phyloP scores from a whole-genome alignment of 2,329 filamentous ascomycete species.

The Ploettnerulaceae sp. region DNA sequence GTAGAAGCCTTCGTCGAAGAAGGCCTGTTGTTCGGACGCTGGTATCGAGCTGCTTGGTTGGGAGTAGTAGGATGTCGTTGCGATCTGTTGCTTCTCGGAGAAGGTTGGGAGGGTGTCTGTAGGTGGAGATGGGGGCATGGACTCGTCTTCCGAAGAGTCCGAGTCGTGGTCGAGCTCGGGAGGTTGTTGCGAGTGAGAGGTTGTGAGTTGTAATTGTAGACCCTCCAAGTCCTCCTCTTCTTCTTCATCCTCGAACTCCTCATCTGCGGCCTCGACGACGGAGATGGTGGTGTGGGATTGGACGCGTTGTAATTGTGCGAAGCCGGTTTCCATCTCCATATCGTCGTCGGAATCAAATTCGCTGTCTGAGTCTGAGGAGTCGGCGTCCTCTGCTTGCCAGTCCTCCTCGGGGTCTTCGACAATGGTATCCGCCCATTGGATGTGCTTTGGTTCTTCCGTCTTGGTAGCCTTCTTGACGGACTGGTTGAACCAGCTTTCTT shows the following conservation, averaged over 20 bases:
- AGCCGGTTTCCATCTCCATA: slow-evolving; percentile 52
- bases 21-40: slow-evolving; percentile 34
- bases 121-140: slow-evolving; percentile 55
- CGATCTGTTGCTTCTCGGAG: slow-evolving; percentile 49
- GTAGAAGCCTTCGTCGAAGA: slow-evolving; percentile 47
- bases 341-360: slow-evolving; percentile 49
- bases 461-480: slow-evolving; percentile 72
- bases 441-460: slow-evolving; percentile 57
- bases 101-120: slow-evolving; percentile 51
- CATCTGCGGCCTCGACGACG: slow-evolving; percentile 33
- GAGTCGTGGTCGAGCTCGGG: slow-evolving; percentile 68
- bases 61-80: slow-evolving; percentile 37
- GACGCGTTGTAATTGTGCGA: slow-evolving; percentile 44
- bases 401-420: slow-evolving; percentile 70
- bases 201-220: slow-evolving; percentile 63
- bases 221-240: slow-evolving; percentile 59
- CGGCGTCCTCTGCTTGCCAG: slow-evolving; percentile 60
- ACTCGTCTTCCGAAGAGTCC: slow-evolving; percentile 66
- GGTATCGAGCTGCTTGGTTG: slow-evolving; percentile 32
- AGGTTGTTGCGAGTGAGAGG: slow-evolving; percentile 57
- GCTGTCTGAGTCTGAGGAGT: slow-evolving; percentile 46
- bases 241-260: slow-evolving; percentile 49
- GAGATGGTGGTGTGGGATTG: slow-evolving; percentile 36
- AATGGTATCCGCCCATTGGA: slow-evolving; percentile 82
- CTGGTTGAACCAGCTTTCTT: slow-evolving; percentile 97